phyloP scores from a whole-genome alignment of 495 filamentous ascomycete species.

The Aspergillus taichungensis region DNA sequence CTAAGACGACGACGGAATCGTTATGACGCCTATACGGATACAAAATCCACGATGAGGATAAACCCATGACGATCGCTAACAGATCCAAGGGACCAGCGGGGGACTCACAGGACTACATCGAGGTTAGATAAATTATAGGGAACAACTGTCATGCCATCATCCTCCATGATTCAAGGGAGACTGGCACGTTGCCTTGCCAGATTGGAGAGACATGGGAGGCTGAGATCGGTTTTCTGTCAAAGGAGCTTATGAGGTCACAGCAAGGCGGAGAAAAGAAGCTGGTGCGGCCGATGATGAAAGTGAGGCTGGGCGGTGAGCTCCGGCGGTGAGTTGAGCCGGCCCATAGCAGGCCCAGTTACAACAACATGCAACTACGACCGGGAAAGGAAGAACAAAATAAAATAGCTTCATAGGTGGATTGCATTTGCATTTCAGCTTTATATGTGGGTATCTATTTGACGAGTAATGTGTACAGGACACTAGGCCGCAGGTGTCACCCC shows the following conservation, averaged over 20 bases:
- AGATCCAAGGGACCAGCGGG: background rate
- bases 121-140: slow-evolving; percentile 38
- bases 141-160: slow-evolving; percentile 40
- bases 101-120: slow-evolving; percentile 43
- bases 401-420: background rate
- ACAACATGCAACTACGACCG: background rate
- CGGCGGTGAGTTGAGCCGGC: slow-evolving; percentile 5
- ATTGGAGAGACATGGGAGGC: slow-evolving; percentile 3
- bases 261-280: slow-evolving; percentile 1
- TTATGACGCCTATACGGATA: slow-evolving; percentile 63
- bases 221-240: background rate
- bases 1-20: slow-evolving; percentile 83
- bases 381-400: background rate
- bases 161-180: slow-evolving; percentile 20
- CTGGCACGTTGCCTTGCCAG: slow-evolving; percentile 7
- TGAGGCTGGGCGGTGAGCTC: slow-evolving; percentile 14
- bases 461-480: slow-evolving; percentile 2
- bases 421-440: background rate
- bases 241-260: background rate
- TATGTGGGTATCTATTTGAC: slow-evolving; percentile 15
- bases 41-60: too few species aligned
- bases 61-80: too few species aligned
- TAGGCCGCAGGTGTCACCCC: background rate
- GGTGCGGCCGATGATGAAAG: slow-evolving; percentile 6
- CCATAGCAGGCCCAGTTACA: too few species aligned